These are phyloP conservation scores for Aquilaria malaccensis DNA, from an alignment of 345 rosid genomes.

Conservation along the genomic window DNA sequence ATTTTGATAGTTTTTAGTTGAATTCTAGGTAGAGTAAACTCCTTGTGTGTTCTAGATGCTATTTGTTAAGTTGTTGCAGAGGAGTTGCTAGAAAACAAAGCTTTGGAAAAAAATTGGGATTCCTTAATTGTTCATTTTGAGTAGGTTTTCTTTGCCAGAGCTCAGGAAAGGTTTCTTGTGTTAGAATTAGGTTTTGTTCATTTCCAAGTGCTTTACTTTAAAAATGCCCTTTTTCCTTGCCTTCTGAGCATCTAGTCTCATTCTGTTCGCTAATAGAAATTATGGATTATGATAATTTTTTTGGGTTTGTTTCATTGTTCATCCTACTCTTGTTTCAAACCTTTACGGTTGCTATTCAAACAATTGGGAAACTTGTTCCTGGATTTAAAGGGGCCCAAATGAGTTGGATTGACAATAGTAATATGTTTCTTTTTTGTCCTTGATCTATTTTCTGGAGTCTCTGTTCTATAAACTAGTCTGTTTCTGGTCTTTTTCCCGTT, in stretches of 20 bases:
- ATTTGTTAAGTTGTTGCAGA: no score
- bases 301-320: slow-evolving; percentile 24
- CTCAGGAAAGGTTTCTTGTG: neutral
- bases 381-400: slow-evolving; percentile 60
- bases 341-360: slow-evolving; percentile 31
- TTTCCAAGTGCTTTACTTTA: neutral
- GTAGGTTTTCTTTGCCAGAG: no score
- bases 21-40: no score
- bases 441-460: slow-evolving; percentile 36
- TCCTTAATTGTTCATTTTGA: no score
- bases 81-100: no score
- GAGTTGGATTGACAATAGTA: slow-evolving; percentile 53
- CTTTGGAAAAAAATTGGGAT: no score
- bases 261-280: slow-evolving; percentile 27
- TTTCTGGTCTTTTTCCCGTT: no score
- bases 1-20: no score
- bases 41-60: no score
- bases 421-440: slow-evolving; percentile 61
- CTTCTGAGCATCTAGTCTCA: neutral
- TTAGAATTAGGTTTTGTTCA: slow-evolving; percentile 5
- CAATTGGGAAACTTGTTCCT: slow-evolving; percentile 30
- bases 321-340: slow-evolving; percentile 20
- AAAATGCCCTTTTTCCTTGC: neutral
- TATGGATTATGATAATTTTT: slow-evolving; percentile 10
- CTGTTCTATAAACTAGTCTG: no score